These are phyloP conservation scores for Coemansia sp. DNA, from an alignment of 192 early-diverging fungal species.

Conservation along the genomic window DNA sequence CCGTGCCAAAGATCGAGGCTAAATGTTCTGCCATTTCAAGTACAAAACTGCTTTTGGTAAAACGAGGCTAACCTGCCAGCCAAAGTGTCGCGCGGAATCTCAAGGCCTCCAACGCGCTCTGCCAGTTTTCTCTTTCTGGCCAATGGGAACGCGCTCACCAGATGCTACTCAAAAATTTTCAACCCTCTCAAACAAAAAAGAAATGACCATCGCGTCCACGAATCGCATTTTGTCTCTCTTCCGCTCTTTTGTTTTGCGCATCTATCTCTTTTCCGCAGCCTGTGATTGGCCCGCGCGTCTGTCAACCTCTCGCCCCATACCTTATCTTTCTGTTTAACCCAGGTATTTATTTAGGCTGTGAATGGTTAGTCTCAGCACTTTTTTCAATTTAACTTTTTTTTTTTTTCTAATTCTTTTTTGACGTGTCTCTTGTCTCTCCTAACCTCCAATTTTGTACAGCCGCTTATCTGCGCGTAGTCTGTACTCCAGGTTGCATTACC, in stretches of 20 bases:
- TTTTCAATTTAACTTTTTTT: not conserved
- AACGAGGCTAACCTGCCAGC: not conserved
- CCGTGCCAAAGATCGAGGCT: conserved; percentile 93
- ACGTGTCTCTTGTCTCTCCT: not conserved
- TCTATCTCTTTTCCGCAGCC: conserved; percentile 7
- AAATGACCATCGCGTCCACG: not conserved
- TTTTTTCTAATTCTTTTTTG: not conserved
- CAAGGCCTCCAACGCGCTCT: not conserved
- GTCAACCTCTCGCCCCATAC: not conserved
- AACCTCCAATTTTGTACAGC: not conserved
- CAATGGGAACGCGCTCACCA: conserved; percentile 23
- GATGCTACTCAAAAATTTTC: conserved; percentile 5
- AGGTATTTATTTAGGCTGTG: not conserved
- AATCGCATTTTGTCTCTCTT: not conserved
- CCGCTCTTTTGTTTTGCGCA: conserved; percentile 9
- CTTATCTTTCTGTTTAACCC: not conserved
- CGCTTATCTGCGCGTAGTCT: not conserved
- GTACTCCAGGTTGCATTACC: not conserved
- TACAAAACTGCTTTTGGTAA: not conserved
- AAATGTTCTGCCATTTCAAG: conserved; percentile 74
- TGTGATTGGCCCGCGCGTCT: conserved; percentile 12
- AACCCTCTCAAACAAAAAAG: not conserved
- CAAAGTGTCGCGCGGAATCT: not conserved
- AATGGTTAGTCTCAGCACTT: not conserved
- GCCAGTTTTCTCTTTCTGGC: not conserved